phyloP scores from a whole-genome alignment of 495 filamentous ascomycete species.

The Aspergillus ostianus region DNA sequence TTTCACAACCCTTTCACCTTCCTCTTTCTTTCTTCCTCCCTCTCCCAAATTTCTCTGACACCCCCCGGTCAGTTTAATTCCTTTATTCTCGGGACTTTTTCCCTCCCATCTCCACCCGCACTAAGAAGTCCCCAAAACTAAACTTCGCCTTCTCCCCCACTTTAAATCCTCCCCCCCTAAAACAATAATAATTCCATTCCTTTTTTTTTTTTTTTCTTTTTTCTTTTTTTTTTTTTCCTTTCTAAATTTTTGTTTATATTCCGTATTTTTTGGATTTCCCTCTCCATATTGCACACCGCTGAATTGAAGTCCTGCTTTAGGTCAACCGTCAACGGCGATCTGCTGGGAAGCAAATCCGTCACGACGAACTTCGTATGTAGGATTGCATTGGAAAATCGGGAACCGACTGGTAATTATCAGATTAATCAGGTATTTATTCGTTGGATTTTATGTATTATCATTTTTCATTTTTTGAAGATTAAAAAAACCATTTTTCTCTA shows the following conservation, averaged over 20 bases:
- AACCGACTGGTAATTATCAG: background rate
- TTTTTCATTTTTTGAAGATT: constrained; percentile 1
- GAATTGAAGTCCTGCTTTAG: background rate
- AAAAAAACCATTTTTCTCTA: background rate
- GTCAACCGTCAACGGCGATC: background rate
- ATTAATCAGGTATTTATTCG: background rate
- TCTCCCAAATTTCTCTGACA: constrained; percentile 1
- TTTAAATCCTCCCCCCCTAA: background rate
- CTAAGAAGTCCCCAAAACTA: constrained; percentile 2
- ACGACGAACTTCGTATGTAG: too few species aligned
- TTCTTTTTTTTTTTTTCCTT: constrained; percentile 5
- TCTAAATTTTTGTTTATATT: background rate
- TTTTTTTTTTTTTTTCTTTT: constrained; percentile 9
- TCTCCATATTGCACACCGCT: background rate
- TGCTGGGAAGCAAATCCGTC: background rate
- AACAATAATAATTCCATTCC: constrained; percentile 6
- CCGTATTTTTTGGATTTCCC: background rate
- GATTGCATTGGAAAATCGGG: constrained; percentile 2
- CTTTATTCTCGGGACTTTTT: constrained; percentile 15
- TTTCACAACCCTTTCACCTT: constrained; percentile 12
- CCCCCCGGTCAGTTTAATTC: constrained; percentile 13
- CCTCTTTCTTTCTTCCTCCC: constrained; percentile 6
- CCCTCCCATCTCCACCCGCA: constrained; percentile 7
- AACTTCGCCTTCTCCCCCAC: constrained; percentile 12
- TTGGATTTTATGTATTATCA: constrained; percentile 1